phyloP scores from a whole-genome alignment of 352 stramenopile species.

The Synura sp. region DNA sequence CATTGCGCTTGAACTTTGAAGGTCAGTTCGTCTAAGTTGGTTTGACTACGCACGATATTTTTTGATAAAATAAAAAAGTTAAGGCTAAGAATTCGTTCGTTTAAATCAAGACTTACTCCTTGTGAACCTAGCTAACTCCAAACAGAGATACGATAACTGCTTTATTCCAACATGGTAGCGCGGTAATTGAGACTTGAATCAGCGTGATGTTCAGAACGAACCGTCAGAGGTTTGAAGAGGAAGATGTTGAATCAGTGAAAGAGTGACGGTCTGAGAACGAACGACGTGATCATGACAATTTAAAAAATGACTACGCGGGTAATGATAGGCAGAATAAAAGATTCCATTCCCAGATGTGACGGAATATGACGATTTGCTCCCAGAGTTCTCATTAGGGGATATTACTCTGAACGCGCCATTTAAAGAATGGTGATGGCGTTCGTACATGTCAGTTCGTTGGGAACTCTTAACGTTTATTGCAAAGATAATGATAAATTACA shows the following conservation, averaged over 20 bases:
- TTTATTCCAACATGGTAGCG: slow-evolving; percentile 29
- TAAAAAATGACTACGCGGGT: slow-evolving; percentile 11
- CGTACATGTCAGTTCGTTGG: slow-evolving; percentile 24
- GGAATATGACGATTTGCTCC: slow-evolving; percentile 6
- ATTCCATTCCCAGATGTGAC: slow-evolving; percentile 19
- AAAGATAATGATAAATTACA: slow-evolving; percentile 31
- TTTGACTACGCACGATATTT: slow-evolving; percentile 26
- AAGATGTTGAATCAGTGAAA: slow-evolving; percentile 10
- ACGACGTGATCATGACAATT: slow-evolving; percentile 14
- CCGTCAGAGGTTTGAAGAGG: slow-evolving; percentile 1
- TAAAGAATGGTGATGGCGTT: slow-evolving; percentile 10
- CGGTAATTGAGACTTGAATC: slow-evolving; percentile 23
- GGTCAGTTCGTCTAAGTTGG: not conserved
- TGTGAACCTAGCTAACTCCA: too few relatives aligned
- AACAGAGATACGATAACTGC: too few relatives aligned
- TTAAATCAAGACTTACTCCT: slow-evolving; percentile 35
- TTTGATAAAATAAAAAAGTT: slow-evolving; percentile 31
- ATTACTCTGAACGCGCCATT: slow-evolving; percentile 8
- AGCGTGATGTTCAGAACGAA: slow-evolving; percentile 26
- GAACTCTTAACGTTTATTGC: not conserved
- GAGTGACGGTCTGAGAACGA: slow-evolving; percentile 11
- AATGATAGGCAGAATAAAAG: slow-evolving; percentile 14
- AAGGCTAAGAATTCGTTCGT: slow-evolving; percentile 18
- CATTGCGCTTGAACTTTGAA: too few relatives aligned
- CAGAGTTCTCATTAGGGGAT: slow-evolving; percentile 10